These are phyloP conservation scores for Monosporascus cannonballus DNA, from an alignment of 2,329 filamentous ascomycete species.

Conservation along the genomic window DNA sequence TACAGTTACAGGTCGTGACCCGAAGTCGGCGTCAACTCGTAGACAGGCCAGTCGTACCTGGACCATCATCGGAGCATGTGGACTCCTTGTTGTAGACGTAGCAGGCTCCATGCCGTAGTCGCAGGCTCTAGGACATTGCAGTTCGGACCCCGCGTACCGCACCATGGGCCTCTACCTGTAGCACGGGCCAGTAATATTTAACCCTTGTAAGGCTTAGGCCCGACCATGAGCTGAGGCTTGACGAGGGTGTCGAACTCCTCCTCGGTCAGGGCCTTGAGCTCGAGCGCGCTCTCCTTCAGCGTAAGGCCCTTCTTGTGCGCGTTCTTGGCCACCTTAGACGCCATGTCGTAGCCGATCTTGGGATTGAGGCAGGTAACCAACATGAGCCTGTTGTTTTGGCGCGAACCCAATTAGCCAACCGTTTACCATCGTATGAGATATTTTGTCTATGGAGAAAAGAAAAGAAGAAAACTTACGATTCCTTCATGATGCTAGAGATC, in stretches of 20 bases:
- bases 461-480: slow-evolving; percentile 60
- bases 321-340: slow-evolving; percentile 95
- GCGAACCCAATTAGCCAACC: slow-evolving; percentile 15
- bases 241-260: slow-evolving; percentile 90
- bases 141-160: too few species aligned
- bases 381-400: slow-evolving; percentile 64
- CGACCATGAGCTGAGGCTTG: slow-evolving; percentile 90
- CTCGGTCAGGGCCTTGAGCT: slow-evolving; percentile 80
- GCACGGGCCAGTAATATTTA: slow-evolving; percentile 20
- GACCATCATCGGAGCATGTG: background rate
- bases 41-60: background rate
- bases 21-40: background rate
- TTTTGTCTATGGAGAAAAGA: background rate
- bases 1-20: background rate
- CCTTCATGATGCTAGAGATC: slow-evolving; percentile 84
- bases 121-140: too few species aligned
- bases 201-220: slow-evolving; percentile 60
- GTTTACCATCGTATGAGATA: slow-evolving; percentile 6
- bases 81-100: background rate
- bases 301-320: slow-evolving; percentile 97
- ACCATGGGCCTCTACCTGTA: background rate
- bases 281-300: slow-evolving; percentile 88
- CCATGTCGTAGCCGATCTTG: slow-evolving; percentile 96
- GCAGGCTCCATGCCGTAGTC: background rate
- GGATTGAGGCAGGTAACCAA: slow-evolving; percentile 96